phyloP scores from a whole-genome alignment of 768 basidiomycete genomes.

The Boletus vermiculosoides region DNA sequence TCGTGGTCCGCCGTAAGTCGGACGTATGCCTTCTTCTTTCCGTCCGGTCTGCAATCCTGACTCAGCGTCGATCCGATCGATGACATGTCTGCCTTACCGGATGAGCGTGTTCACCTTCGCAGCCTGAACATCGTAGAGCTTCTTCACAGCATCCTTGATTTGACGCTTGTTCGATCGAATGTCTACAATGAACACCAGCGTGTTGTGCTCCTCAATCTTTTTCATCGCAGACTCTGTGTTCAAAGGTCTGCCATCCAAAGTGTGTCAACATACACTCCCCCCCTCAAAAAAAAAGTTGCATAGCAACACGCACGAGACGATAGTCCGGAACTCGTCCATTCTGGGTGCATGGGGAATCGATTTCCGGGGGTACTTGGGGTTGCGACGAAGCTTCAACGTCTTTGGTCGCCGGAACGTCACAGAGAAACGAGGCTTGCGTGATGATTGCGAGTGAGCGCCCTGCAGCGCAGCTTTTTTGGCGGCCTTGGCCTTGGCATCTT shows the following conservation, averaged over 20 bases:
- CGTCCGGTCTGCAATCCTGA: slow-evolving; percentile 71
- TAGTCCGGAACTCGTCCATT: slow-evolving; percentile 96
- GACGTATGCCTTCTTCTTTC: slow-evolving; percentile 99
- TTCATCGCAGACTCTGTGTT: slow-evolving; percentile 99
- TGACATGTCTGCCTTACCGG: slow-evolving; percentile 54
- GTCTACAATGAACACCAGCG: slow-evolving; percentile 97
- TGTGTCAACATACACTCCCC: background rate
- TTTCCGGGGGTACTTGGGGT: slow-evolving; percentile 95
- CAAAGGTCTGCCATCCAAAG: slow-evolving; percentile 52
- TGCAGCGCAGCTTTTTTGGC: slow-evolving; percentile 97
- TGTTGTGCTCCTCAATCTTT: slow-evolving; percentile 99
- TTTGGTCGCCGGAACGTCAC: slow-evolving; percentile 97
- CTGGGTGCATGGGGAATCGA: slow-evolving; percentile 87
- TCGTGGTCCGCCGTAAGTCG: slow-evolving; percentile 94
- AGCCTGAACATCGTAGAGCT: slow-evolving; percentile 95
- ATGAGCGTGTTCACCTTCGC: slow-evolving; percentile 98
- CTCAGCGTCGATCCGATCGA: slow-evolving; percentile 1
- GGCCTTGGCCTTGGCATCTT: slow-evolving; percentile 76
- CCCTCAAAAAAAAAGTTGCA: background rate
- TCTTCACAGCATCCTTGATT: slow-evolving; percentile 99
- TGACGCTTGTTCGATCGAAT: slow-evolving; percentile 96
- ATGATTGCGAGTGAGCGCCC: slow-evolving; percentile 71
- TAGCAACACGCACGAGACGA: slow-evolving; percentile 69
- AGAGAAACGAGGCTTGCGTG: slow-evolving; percentile 79
- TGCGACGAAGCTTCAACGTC: slow-evolving; percentile 80